phyloP scores from a whole-genome alignment of 192 early-diverging fungal genomes.

The Rhizophagus sp. region DNA sequence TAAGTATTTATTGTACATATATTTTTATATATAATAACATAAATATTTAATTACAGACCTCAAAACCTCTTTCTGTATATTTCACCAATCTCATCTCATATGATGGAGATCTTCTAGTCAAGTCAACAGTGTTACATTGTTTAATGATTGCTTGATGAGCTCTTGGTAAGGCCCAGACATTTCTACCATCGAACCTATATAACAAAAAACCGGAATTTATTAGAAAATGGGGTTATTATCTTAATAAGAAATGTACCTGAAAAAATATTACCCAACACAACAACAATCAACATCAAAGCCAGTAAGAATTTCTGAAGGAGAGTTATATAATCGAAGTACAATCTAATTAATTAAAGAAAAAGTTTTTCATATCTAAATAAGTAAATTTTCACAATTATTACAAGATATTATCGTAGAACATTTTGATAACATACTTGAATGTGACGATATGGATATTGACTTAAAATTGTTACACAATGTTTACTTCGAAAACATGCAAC shows the following conservation, averaged over 20 bases:
- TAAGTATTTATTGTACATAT: neutral
- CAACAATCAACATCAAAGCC: conserved; percentile 23
- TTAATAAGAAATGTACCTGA: too few relatives aligned
- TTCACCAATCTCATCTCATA: conserved; percentile 20
- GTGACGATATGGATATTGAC: conserved; percentile 25
- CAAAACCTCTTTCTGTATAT: conserved; percentile 13
- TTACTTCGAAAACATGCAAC: conserved; percentile 16
- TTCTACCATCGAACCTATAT: neutral
- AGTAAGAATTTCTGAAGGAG: conserved; percentile 16
- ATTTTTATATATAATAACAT: neutral
- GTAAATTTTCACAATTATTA: too few relatives aligned
- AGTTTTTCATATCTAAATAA: too few relatives aligned
- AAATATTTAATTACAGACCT: neutral
- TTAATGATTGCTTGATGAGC: conserved; percentile 18
- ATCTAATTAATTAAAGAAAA: neutral
- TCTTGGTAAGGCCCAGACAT: conserved; percentile 8
- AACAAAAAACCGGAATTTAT: too few relatives aligned
- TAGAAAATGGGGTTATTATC: too few relatives aligned
- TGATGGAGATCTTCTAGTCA: neutral
- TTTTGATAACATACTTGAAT: neutral
- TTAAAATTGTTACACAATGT: conserved; percentile 5
- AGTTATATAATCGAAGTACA: conserved; percentile 2
- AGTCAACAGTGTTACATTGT: conserved; percentile 10
- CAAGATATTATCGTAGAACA: too few relatives aligned
- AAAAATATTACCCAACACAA: neutral